phyloP scores from a whole-genome alignment of 371 early-diverging fungal species.

The Mortierella sp. region DNA sequence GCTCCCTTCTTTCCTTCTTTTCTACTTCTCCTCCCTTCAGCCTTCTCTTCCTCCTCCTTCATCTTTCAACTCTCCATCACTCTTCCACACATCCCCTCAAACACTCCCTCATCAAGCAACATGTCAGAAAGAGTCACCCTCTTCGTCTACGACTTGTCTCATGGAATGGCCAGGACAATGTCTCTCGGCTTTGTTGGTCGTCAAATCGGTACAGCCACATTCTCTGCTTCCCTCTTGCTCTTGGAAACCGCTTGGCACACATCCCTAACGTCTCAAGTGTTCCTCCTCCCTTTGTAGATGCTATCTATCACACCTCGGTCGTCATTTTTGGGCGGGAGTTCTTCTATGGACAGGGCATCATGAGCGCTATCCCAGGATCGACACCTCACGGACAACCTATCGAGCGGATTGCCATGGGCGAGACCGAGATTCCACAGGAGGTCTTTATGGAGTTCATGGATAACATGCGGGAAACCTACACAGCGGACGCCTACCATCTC shows the following conservation, averaged over 20 bases:
- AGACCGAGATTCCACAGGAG: slow-evolving; percentile 83
- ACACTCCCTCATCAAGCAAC: not conserved
- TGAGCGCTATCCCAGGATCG: slow-evolving; percentile 68
- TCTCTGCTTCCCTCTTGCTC: not conserved
- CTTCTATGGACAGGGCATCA: slow-evolving; percentile 87
- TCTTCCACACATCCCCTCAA: not conserved
- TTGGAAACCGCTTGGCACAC: not conserved
- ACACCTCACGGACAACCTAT: slow-evolving; percentile 84
- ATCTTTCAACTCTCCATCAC: not conserved
- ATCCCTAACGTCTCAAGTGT: not conserved
- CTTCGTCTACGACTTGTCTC: slow-evolving; percentile 85
- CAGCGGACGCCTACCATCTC: slow-evolving; percentile 89
- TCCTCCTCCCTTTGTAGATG: slow-evolving; percentile 15
- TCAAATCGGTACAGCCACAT: slow-evolving; percentile 67
- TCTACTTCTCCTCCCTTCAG: not conserved
- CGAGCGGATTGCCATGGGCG: slow-evolving; percentile 83
- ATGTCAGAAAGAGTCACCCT: slow-evolving; percentile 68
- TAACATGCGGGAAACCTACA: slow-evolving; percentile 72
- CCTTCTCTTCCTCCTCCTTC: not conserved
- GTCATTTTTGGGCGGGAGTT: slow-evolving; percentile 91
- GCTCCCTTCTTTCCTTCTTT: not conserved
- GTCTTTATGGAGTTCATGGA: slow-evolving; percentile 85
- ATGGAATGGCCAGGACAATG: slow-evolving; percentile 78
- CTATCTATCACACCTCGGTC: slow-evolving; percentile 87
- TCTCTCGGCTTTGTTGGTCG: slow-evolving; percentile 75